Conservation (phyloP, 2,329 filamentous ascomycete genomes). For the Colletotrichum sp. region DNA sequence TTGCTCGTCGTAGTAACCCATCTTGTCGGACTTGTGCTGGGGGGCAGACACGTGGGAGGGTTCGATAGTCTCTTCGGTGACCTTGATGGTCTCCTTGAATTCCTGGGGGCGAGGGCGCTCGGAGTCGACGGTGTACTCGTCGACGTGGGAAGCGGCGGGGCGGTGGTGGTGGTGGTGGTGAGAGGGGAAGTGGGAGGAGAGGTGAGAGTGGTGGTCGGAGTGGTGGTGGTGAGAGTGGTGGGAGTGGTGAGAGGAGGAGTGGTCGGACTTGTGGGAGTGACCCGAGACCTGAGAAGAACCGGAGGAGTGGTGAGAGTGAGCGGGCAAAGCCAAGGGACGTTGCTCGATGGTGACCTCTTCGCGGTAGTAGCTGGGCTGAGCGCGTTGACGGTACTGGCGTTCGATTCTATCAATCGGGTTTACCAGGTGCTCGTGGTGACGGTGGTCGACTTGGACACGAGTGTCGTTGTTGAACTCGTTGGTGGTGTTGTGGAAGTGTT, state of each 20-base stretch:
- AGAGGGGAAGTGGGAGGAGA: slow-evolving; percentile 38
- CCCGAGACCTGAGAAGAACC: slow-evolving; percentile 42
- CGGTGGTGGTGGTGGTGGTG: slow-evolving; percentile 28
- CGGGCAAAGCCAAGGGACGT: slow-evolving; percentile 34
- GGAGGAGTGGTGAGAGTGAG: slow-evolving; percentile 35
- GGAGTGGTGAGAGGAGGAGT: not conserved
- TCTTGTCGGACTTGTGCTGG: slow-evolving; percentile 54
- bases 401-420: slow-evolving; percentile 67
- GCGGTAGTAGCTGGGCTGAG: slow-evolving; percentile 54
- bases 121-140: slow-evolving; percentile 61
- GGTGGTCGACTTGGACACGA: slow-evolving; percentile 68
- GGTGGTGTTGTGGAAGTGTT: slow-evolving; percentile 31
- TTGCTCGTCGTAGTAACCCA: slow-evolving; percentile 71
- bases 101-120: slow-evolving; percentile 28
- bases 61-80: slow-evolving; percentile 72
- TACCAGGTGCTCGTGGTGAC: slow-evolving; percentile 50
- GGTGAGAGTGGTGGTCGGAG: slow-evolving; percentile 40
- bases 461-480: slow-evolving; percentile 60
- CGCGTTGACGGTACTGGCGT: slow-evolving; percentile 68
- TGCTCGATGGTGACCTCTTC: slow-evolving; percentile 38
- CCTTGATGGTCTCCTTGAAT: slow-evolving; percentile 60
- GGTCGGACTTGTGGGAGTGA: slow-evolving; percentile 38
- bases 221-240: slow-evolving; percentile 11
- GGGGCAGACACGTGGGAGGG: slow-evolving; percentile 47
- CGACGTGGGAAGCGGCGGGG: slow-evolving; percentile 8